These are phyloP conservation scores for Castanopsis chinensis DNA, from an alignment of 306 rosid genomes.

Conservation along the genomic window DNA sequence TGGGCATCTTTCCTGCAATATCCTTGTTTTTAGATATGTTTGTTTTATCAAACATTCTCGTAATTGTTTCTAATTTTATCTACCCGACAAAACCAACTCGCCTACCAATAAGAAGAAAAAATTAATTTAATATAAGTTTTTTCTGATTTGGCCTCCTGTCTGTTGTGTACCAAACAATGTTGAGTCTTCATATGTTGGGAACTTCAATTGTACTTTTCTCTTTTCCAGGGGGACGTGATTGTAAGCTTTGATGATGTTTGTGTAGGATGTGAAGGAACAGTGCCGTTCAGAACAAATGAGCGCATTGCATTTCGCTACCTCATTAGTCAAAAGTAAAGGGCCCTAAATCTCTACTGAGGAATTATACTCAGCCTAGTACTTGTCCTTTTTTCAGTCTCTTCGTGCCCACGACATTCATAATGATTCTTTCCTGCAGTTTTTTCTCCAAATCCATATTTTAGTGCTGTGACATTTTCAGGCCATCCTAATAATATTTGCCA, in stretches of 20 bases:
- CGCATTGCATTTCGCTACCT: conserved; percentile 95
- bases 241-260: conserved; percentile 81
- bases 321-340: conserved; percentile 84
- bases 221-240: conserved; percentile 92
- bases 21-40: conserved; percentile 19
- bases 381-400: not conserved
- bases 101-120: not conserved
- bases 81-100: not conserved
- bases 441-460: not conserved
- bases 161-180: not conserved
- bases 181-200: not conserved
- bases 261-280: conserved; percentile 95
- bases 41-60: conserved; percentile 4
- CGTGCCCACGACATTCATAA: not conserved
- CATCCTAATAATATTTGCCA: not conserved
- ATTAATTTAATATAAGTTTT: not conserved
- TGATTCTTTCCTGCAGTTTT: not conserved
- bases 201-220: conserved; percentile 21
- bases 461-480: not conserved
- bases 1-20: conserved; percentile 4
- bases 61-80: conserved; percentile 8
- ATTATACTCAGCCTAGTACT: conserved; percentile 2
- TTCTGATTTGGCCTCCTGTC: not conserved
- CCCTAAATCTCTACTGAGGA: conserved; percentile 21
- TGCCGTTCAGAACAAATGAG: conserved; percentile 87